Conservation (phyloP, 495 filamentous ascomycete species). For the Tetracladium setigerum region DNA sequence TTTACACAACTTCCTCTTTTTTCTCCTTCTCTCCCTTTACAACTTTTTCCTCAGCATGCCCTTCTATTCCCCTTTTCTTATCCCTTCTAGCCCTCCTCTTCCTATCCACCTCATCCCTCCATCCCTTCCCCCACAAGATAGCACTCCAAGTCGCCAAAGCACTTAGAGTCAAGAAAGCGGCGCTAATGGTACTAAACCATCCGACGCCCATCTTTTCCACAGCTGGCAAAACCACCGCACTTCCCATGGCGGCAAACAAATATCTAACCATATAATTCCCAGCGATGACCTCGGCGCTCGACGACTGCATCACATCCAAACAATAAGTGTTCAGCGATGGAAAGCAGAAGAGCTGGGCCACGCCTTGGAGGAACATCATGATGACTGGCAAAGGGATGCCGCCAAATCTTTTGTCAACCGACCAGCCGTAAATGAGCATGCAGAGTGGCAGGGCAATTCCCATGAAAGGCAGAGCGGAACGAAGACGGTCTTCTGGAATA, state of each 20-base stretch:
- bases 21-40: neutral
- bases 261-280: constrained; percentile 69
- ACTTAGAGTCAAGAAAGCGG: constrained; percentile 49
- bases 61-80: neutral
- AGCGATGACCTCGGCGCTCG: constrained; percentile 60
- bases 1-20: constrained; percentile 4
- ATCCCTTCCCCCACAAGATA: constrained; percentile 42
- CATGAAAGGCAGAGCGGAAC: constrained; percentile 52
- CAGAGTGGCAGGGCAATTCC: constrained; percentile 54
- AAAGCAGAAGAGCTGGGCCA: constrained; percentile 67
- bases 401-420: constrained; percentile 55
- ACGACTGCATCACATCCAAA: constrained; percentile 62
- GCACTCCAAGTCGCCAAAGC: constrained; percentile 44
- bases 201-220: constrained; percentile 62
- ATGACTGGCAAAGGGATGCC: constrained; percentile 62
- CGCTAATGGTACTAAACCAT: constrained; percentile 52
- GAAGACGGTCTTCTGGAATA: constrained; percentile 62
- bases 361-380: constrained; percentile 63
- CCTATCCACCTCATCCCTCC: constrained; percentile 44
- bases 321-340: constrained; percentile 69
- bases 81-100: constrained; percentile 26
- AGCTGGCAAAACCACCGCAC: constrained; percentile 58
- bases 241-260: constrained; percentile 56
- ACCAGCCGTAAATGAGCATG: constrained; percentile 68
- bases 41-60: neutral